phyloP scores from a whole-genome alignment of 23 red algal genomes.

The Agarophyton chilense region DNA sequence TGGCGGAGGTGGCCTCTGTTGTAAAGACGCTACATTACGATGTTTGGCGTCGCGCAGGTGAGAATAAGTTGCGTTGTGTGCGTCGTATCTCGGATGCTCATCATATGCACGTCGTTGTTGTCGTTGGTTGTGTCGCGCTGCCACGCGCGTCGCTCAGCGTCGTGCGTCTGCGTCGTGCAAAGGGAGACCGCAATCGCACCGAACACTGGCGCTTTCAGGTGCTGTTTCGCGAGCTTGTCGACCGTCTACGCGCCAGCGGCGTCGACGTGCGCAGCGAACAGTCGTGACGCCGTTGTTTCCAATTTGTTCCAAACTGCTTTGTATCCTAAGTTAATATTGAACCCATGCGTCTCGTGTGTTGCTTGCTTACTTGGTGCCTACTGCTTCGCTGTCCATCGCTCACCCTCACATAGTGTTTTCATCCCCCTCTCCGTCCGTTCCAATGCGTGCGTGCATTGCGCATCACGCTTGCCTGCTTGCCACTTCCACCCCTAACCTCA shows the following conservation, averaged over 20 bases:
- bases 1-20: slow-evolving; percentile 35
- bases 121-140: slow-evolving; percentile 22
- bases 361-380: no score
- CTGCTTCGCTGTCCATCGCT: no score
- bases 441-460: no score
- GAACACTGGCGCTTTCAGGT: slow-evolving; percentile 25
- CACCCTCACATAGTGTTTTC: no score
- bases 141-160: slow-evolving; percentile 34
- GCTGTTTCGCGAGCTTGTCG: slow-evolving; percentile 40
- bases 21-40: slow-evolving; percentile 40
- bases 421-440: no score
- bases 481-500: no score
- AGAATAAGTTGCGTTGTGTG: slow-evolving; percentile 63
- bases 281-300: not conserved
- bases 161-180: slow-evolving; percentile 38
- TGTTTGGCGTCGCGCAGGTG: slow-evolving; percentile 45
- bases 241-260: slow-evolving; percentile 35
- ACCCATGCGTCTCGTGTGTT: no score
- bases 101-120: slow-evolving; percentile 53
- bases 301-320: no score
- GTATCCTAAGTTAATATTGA: no score
- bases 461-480: no score
- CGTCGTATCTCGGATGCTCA: not conserved
- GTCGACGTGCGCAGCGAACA: slow-evolving; percentile 12
- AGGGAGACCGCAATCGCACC: slow-evolving; percentile 49